Conservation (phyloP, 2,329 filamentous ascomycete genomes). For the Rutstroemia sp. region DNA sequence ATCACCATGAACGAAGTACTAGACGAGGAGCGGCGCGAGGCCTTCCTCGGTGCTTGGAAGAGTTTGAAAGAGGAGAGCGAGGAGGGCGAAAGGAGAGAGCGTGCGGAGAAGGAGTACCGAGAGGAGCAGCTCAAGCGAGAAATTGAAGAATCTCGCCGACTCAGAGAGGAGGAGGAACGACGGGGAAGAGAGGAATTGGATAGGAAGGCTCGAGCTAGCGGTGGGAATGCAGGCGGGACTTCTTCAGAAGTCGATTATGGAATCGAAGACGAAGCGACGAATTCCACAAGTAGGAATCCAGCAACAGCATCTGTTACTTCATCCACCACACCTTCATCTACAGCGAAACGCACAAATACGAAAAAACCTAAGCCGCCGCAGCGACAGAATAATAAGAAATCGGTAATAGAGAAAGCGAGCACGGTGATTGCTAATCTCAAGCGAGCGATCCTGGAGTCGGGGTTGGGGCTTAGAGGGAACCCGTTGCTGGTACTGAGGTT, state of each 20-base stretch:
- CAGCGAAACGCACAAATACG: constrained; percentile 14
- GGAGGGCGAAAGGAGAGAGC: constrained; percentile 57
- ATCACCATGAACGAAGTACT: constrained; percentile 79
- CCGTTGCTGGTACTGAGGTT: constrained; percentile 52
- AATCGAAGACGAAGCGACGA: constrained; percentile 39
- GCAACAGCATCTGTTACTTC: constrained; percentile 5
- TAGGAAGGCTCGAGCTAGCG: constrained; percentile 47
- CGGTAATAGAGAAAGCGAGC: constrained; percentile 11
- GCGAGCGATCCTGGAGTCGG: constrained; percentile 43
- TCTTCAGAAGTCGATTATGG: constrained; percentile 61
- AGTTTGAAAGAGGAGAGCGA: constrained; percentile 77
- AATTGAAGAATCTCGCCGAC: constrained; percentile 48
- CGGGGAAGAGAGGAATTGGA: constrained; percentile 37
- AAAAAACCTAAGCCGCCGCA: neutral
- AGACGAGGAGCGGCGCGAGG: constrained; percentile 85
- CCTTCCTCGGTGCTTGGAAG: constrained; percentile 80
- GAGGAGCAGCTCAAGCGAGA: constrained; percentile 50
- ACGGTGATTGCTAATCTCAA: constrained; percentile 47
- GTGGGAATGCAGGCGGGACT: constrained; percentile 28
- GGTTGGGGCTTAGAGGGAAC: constrained; percentile 45
- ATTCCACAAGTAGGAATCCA: neutral
- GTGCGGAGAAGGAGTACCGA: constrained; percentile 47
- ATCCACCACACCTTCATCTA: constrained; percentile 28
- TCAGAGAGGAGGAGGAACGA: constrained; percentile 53
- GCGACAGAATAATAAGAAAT: too few species aligned